Base-by-base conservation (phyloP, 202 grass and related monocot genomes). In the Schoenoplectus triqueter region DNA sequence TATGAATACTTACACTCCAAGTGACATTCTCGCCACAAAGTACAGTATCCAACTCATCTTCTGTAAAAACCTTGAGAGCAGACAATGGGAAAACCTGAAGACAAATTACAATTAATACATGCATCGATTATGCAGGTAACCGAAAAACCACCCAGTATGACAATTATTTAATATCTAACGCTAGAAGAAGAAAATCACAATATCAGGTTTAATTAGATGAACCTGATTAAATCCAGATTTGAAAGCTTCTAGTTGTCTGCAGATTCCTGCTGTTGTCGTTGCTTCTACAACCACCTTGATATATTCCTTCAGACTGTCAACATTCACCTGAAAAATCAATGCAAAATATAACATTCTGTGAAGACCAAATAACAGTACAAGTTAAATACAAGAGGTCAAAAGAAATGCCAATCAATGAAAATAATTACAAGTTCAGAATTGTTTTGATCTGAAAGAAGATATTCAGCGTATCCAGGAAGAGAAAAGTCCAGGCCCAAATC, bases 161-260 rank as follows among this genome's bases (percentile, higher is more conserved):
- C 50, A 56, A 68, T 70, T 87, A 17, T 50, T 73, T 55, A 57
- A 64, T 50, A 68, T 31, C 17, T 20, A 39, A 10, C 49, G 72
- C 11, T 73, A 14, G 42, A 55, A 83, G 71, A 64, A 39, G 87
- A 20, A 86, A 44, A 64, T 15, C 64, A 81, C 72, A 82, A 73
- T 22, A 40, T 84, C 55, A 65, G 42, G 78, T 76, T 65, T 41
- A 15, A 73, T 50, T 20, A 73, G 76, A 81, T 80, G 73, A n/a
- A 99, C 96, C 96, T 99, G 88, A 87, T 90, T 92, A 86, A 99
- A 96, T 90, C 96, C 96, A 60, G 86, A 96, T 62, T 92, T 91
- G 69, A 99, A 99, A 80, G 93, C 87, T 31, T 94, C 92, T 80
- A 99, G 21, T 78, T 99, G 93, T 80, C 84, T 94, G 57, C 74